phyloP scores from a whole-genome alignment of 1,284 basidiomycete species.

The Tylopilus sp. region DNA sequence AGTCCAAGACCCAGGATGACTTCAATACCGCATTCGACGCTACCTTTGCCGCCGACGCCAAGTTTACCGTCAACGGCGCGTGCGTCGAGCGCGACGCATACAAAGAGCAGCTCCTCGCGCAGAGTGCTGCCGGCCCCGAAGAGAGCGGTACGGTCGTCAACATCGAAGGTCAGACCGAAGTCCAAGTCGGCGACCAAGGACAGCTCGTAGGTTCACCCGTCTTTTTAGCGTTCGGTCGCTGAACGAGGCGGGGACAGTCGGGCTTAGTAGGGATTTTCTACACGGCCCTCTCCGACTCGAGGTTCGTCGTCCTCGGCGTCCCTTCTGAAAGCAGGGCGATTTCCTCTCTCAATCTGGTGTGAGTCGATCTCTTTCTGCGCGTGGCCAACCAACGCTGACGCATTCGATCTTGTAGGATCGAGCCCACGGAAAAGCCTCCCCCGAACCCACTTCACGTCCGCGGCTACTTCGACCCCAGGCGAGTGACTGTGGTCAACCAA shows the following conservation, averaged over 20 bases:
- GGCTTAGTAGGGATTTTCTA: constrained; percentile 33
- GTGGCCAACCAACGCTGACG: not conserved
- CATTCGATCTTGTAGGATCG: constrained; percentile 16
- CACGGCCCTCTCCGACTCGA: constrained; percentile 29
- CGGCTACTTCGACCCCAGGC: constrained; percentile 33
- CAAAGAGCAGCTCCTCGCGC: constrained; percentile 23
- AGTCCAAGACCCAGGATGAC: constrained; percentile 28
- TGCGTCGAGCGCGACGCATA: constrained; percentile 25
- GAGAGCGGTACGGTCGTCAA: constrained; percentile 21
- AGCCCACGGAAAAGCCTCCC: constrained; percentile 29
- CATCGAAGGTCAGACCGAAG: constrained; percentile 27
- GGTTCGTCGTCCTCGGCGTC: constrained; percentile 30
- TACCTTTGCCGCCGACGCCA: constrained; percentile 32
- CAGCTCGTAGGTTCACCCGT: constrained; percentile 18
- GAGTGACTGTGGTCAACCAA: constrained; percentile 29
- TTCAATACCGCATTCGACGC: constrained; percentile 36
- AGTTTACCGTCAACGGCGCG: constrained; percentile 37
- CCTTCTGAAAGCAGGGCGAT: constrained; percentile 19
- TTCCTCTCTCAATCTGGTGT: constrained; percentile 31
- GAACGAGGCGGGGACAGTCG: constrained; percentile 9
- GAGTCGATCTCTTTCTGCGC: not conserved
- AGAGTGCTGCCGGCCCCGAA: constrained; percentile 23
- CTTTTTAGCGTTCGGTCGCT: no score
- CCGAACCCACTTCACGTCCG: constrained; percentile 12
- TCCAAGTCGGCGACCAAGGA: constrained; percentile 27